Percentiles rank a stretch among this genome's conserved stretches.
Conservation (phyloP, 1,284 basidiomycete species). For the Boletellus deceptivus region DNA sequence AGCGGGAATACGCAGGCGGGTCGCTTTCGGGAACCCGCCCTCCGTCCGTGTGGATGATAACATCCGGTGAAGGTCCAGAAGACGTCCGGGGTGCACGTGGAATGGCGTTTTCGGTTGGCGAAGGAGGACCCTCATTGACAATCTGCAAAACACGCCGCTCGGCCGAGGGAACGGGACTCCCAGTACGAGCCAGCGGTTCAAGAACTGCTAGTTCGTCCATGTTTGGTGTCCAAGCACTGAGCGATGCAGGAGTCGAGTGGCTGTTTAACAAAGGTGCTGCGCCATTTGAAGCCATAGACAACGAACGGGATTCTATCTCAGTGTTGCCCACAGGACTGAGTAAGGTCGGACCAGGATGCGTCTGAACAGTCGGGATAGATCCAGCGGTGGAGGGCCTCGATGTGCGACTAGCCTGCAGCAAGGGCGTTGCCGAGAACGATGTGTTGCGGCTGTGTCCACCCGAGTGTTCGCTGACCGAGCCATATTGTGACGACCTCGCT, state of each 20-base stretch:
- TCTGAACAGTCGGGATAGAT: conserved; percentile 32
- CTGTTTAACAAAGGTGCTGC: conserved; percentile 10
- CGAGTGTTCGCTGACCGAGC: conserved; percentile 23
- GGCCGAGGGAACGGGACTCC: conserved; percentile 19
- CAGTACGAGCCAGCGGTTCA: conserved; percentile 18
- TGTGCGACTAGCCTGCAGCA: conserved; percentile 20
- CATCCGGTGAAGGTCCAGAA: conserved; percentile 3
- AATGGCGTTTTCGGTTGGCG: conserved; percentile 11
- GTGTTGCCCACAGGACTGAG: conserved; percentile 1
- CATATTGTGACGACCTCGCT: conserved; percentile 23
- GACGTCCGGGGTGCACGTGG: neutral
- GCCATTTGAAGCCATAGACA: conserved; percentile 21
- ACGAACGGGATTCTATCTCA: conserved; percentile 14
- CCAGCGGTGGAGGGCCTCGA: conserved; percentile 44
- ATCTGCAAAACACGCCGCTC: conserved; percentile 30
- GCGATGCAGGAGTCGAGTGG: conserved; percentile 3
- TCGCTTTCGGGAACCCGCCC: conserved; percentile 15
- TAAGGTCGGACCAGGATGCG: conserved; percentile 8
- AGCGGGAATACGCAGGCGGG: conserved; percentile 29
- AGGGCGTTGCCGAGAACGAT: conserved; percentile 27
- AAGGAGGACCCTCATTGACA: conserved; percentile 26
- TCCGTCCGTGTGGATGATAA: conserved; percentile 31
- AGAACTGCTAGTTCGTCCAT: conserved; percentile 21
- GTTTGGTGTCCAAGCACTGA: conserved; percentile 19
- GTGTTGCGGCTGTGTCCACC: conserved; percentile 30